Evolutionary conservation across 2,329 filamentous ascomycete genomes (phyloP).

Genomic region (Trichoderma sp.): DNA sequence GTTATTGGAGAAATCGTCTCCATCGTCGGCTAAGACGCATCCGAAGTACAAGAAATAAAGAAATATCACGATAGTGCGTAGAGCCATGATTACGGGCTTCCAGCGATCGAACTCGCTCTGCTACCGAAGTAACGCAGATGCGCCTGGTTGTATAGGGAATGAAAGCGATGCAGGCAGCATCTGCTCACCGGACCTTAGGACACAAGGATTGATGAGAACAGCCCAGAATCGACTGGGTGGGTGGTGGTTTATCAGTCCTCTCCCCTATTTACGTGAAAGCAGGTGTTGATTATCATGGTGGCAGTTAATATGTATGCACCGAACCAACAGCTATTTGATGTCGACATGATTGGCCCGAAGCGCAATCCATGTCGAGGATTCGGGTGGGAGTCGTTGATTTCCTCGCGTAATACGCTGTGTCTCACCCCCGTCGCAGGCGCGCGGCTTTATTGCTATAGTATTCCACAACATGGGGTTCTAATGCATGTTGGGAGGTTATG

Average conservation of each 20-base stretch:
- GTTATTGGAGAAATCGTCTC: constrained; percentile 29
- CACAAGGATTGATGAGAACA: not conserved
- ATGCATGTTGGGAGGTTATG: not conserved
- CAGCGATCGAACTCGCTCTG: not conserved
- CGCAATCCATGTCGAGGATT: not conserved
- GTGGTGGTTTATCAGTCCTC: not conserved
- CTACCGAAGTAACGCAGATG: not conserved
- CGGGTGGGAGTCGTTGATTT: not conserved
- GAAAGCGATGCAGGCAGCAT: not conserved
- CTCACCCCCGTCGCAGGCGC: not conserved
- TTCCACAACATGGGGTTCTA: not conserved
- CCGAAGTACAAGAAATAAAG: not conserved
- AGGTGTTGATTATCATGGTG: not conserved
- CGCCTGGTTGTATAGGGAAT: not conserved
- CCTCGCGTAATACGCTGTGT: not conserved
- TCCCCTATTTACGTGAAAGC: not conserved
- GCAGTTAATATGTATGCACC: too few relatives aligned
- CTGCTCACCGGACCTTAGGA: not conserved
- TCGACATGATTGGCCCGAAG: not conserved
- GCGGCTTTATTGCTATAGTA: not conserved
- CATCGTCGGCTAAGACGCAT: constrained; percentile 16
- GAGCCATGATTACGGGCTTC: not conserved
- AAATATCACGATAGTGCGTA: not conserved
- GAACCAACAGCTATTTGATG: not conserved
- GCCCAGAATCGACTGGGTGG: not conserved